Base-by-base conservation (phyloP, 2,329 filamentous ascomycete genomes). In the Emericellopsis cladophorae region DNA sequence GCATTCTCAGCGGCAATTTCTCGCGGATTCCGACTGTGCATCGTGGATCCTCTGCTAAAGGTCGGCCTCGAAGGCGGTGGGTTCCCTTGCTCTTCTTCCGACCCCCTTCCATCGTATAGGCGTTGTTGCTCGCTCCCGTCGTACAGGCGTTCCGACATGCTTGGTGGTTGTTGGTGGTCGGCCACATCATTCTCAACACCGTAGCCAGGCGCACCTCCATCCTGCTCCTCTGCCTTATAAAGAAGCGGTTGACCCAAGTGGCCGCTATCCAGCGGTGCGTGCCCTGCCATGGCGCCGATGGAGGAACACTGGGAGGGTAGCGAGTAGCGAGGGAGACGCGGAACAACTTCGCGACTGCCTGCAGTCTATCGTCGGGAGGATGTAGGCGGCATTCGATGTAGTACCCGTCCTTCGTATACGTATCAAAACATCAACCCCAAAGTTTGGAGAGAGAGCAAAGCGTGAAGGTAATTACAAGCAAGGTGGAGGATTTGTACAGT, bases 21-120 rank as follows among this genome's bases (percentile, higher is more conserved):
- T 33, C 78, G 73, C n/a, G 86, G 84, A 54, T 83, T 89, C 51
- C 77, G 72, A 55, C 86, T 88, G 53, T 83, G 79, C 63, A 94
- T 79, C 11, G 81, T 81, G 34, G 79, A 82, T 42, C 75, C 68
- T 11, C 56, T 51, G 44, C 52, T 54, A 39, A 65, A 54, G 37
- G 45, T 47, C 42, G 42, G 31, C 40, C 42, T 40, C 35, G 21
- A 23, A 37, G 50, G 36, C 15, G 35, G 34, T n/a, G 40, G 24
- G 23, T 16, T 14, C 8, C 32, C 40, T 22, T 15, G 26, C 16
- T 5, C 29, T 24, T 11, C 35, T 24, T 11, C 35, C 35, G 35
- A 16, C 21, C 35, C 6, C 18, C 24, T 21, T 22, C 3, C 16
- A 21, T 24, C 32, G 32, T 15, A 22, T 10, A 15, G 37, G 8